Conservation (phyloP, 768 basidiomycete genomes). For the Tylopilus sp. region DNA sequence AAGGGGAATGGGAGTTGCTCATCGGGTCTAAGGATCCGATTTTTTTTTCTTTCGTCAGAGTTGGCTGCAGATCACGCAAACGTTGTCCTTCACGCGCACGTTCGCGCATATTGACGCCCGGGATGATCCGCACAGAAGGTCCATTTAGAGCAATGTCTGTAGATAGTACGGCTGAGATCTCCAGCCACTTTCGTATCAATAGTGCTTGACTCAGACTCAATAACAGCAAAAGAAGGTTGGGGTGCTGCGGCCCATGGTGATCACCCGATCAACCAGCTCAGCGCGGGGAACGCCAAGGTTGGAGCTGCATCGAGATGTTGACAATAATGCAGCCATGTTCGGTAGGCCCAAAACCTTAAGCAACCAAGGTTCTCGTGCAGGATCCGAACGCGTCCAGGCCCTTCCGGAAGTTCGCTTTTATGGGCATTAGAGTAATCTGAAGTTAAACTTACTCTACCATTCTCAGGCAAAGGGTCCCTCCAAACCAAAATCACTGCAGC, state of each 20-base stretch:
- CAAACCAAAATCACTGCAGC: too few species aligned
- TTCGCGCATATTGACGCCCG: slow-evolving; percentile 22
- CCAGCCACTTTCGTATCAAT: slow-evolving; percentile 14
- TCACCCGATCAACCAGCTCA: slow-evolving; percentile 11
- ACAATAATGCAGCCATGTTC: slow-evolving; percentile 14
- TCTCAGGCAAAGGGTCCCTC: slow-evolving; percentile 13
- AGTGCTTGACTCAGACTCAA: slow-evolving; percentile 17
- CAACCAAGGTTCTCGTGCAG: slow-evolving; percentile 17
- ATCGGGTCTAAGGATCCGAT: not conserved
- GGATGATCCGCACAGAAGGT: slow-evolving; percentile 24
- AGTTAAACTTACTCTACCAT: not conserved
- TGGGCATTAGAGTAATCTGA: slow-evolving; percentile 5
- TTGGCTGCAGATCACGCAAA: slow-evolving; percentile 12
- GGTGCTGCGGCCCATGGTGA: slow-evolving; percentile 12
- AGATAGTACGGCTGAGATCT: slow-evolving; percentile 26
- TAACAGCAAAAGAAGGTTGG: slow-evolving; percentile 18
- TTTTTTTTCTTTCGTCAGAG: not conserved
- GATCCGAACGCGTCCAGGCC: slow-evolving; percentile 12
- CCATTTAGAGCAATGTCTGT: slow-evolving; percentile 16
- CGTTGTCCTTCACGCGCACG: slow-evolving; percentile 11
- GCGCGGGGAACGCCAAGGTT: not conserved
- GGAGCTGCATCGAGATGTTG: slow-evolving; percentile 10
- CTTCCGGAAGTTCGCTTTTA: slow-evolving; percentile 6
- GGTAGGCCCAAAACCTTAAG: slow-evolving; percentile 13
- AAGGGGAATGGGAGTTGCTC: slow-evolving; percentile 3